These are phyloP conservation scores for Graphiopsis chlorocephala DNA, from an alignment of 2,329 filamentous ascomycete species.

Conservation along the genomic window DNA sequence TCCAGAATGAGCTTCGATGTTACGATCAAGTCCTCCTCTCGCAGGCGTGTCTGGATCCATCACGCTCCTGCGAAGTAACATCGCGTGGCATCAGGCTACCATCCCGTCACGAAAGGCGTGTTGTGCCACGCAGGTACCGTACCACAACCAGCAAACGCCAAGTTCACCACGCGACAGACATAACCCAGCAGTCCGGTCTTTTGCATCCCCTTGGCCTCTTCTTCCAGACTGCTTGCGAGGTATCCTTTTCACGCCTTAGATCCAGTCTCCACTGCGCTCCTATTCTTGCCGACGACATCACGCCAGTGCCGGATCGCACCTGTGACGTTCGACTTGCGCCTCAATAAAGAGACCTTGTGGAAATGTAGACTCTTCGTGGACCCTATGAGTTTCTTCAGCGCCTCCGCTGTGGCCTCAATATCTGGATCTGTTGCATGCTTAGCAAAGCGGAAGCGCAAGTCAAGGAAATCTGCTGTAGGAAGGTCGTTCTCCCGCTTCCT, in stretches of 20 bases:
- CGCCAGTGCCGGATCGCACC: neutral
- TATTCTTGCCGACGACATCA: neutral
- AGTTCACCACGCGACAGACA: neutral
- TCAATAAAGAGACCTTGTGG: neutral
- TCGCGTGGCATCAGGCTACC: neutral
- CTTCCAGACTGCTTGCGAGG: neutral
- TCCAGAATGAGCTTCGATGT: too few species aligned
- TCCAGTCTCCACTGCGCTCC: neutral
- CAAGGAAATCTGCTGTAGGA: neutral
- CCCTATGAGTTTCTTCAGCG: neutral
- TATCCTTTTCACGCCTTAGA: neutral
- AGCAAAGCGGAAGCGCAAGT: neutral
- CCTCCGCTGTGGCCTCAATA: neutral
- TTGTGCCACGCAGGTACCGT: constrained; percentile 3
- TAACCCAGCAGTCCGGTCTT: neutral
- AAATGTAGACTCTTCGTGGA: neutral
- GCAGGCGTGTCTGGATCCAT: neutral
- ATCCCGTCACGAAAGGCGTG: neutral
- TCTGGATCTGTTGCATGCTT: neutral
- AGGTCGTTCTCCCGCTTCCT: neutral
- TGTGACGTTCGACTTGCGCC: neutral
- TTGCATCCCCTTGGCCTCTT: neutral
- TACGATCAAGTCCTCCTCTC: neutral
- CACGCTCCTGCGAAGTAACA: neutral
- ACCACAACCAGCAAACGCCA: neutral